These are phyloP conservation scores for Clarireedia hainanense DNA, from an alignment of 2,329 filamentous ascomycete genomes.

Conservation along the genomic window DNA sequence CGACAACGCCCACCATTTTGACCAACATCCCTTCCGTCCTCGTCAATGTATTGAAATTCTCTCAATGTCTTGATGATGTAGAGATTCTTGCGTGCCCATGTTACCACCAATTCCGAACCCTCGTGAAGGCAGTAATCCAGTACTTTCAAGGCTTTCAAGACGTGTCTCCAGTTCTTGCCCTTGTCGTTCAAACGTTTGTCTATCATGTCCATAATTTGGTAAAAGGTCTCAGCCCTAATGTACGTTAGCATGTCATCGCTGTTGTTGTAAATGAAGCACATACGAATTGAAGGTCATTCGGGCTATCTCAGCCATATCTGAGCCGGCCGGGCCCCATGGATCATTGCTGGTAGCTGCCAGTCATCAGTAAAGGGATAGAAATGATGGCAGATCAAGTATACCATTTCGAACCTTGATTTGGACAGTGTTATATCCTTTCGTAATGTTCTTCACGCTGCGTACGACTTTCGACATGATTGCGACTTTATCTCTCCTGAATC, in stretches of 20 bases:
- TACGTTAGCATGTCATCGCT: conserved; percentile 4
- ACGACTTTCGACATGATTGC: conserved; percentile 88
- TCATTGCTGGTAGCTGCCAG: conserved; percentile 92
- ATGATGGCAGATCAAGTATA: conserved; percentile 39
- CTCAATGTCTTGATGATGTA: conserved; percentile 98
- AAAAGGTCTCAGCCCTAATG: conserved; percentile 79
- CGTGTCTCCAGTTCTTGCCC: conserved; percentile 98
- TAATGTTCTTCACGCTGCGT: conserved; percentile 97
- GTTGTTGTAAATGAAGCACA: conserved; percentile 28
- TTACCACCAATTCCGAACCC: conserved; percentile 91
- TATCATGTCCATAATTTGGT: conserved; percentile 99
- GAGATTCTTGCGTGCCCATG: conserved; percentile 95
- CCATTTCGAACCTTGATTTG: conserved; percentile 99
- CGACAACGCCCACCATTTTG: conserved; percentile 67
- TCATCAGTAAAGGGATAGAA: conserved; percentile 24
- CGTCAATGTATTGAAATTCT: conserved; percentile 94
- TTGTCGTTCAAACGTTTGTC: conserved; percentile 98
- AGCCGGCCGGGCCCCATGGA: conserved; percentile 94
- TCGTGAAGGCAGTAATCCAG: conserved; percentile 97
- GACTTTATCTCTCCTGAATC: conserved; percentile 10
- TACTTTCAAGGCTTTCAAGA: conserved; percentile 94
- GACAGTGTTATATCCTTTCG: conserved; percentile 92
- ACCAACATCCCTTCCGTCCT: conserved; percentile 90
- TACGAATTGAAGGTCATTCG: conserved; percentile 98
- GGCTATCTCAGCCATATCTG: conserved; percentile 97